Evolutionary conservation across 116 monocot species (phyloP).

Genomic region (Zostera marina): DNA sequence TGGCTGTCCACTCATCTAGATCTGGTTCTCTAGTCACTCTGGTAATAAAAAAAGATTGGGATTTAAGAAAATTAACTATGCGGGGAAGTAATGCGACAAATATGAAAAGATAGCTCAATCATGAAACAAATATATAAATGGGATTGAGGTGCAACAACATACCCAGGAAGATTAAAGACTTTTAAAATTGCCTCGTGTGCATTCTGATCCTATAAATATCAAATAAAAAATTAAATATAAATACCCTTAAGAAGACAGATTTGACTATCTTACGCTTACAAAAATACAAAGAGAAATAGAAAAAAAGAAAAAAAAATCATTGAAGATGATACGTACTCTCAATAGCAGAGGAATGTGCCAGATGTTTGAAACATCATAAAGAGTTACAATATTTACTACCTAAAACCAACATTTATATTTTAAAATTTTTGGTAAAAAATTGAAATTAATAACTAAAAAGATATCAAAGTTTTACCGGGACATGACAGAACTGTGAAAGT

Average conservation of each 20-base stretch:
- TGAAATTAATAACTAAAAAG: neutral
- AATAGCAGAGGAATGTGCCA: conserved; percentile 78
- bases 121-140: neutral
- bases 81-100: neutral
- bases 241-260: neutral
- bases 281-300: neutral
- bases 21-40: conserved; percentile 28
- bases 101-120: neutral
- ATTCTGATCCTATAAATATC: conserved; percentile 53
- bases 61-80: neutral
- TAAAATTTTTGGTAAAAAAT: neutral
- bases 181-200: conserved; percentile 69
- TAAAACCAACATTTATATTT: conserved; percentile 14
- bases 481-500: conserved; percentile 93
- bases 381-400: conserved; percentile 46
- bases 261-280: neutral
- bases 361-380: conserved; percentile 82
- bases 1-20: conserved; percentile 49
- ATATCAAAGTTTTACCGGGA: conserved; percentile 34
- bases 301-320: neutral
- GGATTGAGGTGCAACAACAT: conserved; percentile 1
- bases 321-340: conserved; percentile 30
- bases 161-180: conserved; percentile 38
- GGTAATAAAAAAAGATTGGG: neutral
- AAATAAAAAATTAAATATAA: conserved; percentile 4